These are phyloP conservation scores for Cicer yamashitae DNA, from an alignment of 306 rosid genomes.

Conservation along the genomic window DNA sequence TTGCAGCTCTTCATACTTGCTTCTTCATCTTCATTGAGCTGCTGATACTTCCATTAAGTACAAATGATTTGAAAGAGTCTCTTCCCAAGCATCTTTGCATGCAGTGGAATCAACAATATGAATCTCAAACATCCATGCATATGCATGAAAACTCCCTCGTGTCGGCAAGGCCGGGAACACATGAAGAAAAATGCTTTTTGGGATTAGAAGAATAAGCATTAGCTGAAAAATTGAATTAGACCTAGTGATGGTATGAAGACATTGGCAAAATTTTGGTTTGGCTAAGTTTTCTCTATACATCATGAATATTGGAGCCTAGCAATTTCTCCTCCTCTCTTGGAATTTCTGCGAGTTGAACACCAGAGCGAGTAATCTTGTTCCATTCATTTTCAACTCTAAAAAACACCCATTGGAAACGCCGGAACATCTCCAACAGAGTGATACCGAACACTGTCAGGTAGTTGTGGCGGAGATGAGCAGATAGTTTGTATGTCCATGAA, in stretches of 20 bases:
- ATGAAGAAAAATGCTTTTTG: slow-evolving; percentile 36
- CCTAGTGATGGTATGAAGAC: slow-evolving; percentile 34
- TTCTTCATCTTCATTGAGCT: slow-evolving; percentile 38
- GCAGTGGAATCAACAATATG: slow-evolving; percentile 35
- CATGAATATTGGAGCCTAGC: slow-evolving; percentile 63
- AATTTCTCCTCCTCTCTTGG: slow-evolving; percentile 75
- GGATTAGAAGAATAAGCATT: slow-evolving; percentile 35
- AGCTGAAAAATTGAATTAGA: slow-evolving; percentile 43
- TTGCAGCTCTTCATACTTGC: slow-evolving; percentile 36
- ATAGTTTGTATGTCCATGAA: slow-evolving; percentile 93
- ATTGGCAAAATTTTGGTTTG: slow-evolving; percentile 49
- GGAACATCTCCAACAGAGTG: slow-evolving; percentile 78
- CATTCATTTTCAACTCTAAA: slow-evolving; percentile 94
- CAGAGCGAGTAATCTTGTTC: slow-evolving; percentile 77
- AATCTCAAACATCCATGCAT: slow-evolving; percentile 37
- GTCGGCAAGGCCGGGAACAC: slow-evolving; percentile 35
- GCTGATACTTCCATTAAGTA: slow-evolving; percentile 30
- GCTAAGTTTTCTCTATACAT: slow-evolving; percentile 57
- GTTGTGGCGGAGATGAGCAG: slow-evolving; percentile 97
- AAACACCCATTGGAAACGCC: slow-evolving; percentile 96
- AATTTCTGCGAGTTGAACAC: slow-evolving; percentile 68
- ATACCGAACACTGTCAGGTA: slow-evolving; percentile 83
- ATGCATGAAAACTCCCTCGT: slow-evolving; percentile 44
- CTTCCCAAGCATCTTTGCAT: slow-evolving; percentile 32
- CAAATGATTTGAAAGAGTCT: neutral